These are phyloP conservation scores for Marchantia paleacea DNA, from an alignment of 225 moss, liverwort and hornwort genomes.

Conservation along the genomic window DNA sequence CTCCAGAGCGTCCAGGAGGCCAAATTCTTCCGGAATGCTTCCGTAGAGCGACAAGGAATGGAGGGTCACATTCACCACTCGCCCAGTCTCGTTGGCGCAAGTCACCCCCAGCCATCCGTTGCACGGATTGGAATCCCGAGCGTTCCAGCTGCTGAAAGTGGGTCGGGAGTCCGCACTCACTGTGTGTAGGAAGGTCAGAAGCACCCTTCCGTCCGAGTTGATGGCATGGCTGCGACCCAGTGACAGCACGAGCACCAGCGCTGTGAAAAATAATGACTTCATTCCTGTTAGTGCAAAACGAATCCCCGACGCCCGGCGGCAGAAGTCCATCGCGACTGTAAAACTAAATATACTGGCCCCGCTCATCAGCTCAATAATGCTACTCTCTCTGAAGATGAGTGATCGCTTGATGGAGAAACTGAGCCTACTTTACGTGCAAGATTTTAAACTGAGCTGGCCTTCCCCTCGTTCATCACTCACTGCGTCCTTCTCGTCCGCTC, in stretches of 20 bases:
- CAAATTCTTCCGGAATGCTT: conserved; percentile 40
- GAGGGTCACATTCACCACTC: conserved; percentile 47
- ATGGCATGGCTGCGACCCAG: conserved; percentile 19
- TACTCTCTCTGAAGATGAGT: no score
- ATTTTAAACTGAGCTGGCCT: not conserved
- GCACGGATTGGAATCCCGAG: conserved; percentile 36
- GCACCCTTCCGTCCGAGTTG: conserved; percentile 35
- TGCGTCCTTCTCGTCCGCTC: no score
- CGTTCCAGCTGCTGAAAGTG: conserved; percentile 40
- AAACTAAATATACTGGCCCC: no score
- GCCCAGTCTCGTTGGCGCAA: conserved; percentile 34
- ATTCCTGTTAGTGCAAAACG: not conserved
- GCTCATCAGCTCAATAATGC: no score
- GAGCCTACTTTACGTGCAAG: not conserved
- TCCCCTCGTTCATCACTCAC: not conserved
- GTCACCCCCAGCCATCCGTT: conserved; percentile 44
- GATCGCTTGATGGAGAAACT: not conserved
- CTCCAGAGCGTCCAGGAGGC: conserved; percentile 33
- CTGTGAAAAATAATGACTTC: not conserved
- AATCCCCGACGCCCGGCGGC: not conserved
- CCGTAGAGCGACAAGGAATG: conserved; percentile 38
- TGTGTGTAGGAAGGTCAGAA: conserved; percentile 38
- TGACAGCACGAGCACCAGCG: conserved; percentile 7
- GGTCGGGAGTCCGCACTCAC: conserved; percentile 27
- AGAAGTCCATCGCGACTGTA: not conserved